Conservation (phyloP, 371 early-diverging fungal species). For the Dinochytrium kinnereticum region DNA sequence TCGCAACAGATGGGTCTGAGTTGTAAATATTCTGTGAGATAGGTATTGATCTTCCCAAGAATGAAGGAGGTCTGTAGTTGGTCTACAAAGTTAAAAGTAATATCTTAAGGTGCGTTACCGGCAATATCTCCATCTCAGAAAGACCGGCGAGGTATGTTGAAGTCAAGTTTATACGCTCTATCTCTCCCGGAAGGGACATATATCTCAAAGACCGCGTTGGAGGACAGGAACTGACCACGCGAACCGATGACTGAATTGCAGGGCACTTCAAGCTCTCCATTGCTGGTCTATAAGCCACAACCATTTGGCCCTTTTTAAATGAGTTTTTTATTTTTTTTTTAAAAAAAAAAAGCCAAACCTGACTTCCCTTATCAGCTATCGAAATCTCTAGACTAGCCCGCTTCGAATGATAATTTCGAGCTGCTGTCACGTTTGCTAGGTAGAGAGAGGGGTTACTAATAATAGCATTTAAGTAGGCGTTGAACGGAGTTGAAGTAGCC, state of each 20-base stretch:
- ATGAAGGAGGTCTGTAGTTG: constrained; percentile 46
- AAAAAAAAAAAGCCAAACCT: neutral
- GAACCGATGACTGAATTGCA: neutral
- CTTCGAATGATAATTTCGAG: neutral
- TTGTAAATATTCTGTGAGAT: constrained; percentile 39
- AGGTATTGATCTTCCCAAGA: constrained; percentile 35
- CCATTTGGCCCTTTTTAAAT: constrained; percentile 7
- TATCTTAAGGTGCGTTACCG: constrained; percentile 14
- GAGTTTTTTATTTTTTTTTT: neutral
- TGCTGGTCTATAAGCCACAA: constrained; percentile 1
- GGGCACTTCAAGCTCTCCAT: constrained; percentile 14
- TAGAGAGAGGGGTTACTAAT: neutral
- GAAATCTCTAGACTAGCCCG: neutral
- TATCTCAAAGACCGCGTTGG: constrained; percentile 16
- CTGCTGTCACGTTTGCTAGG: neutral
- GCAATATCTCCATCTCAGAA: constrained; percentile 20
- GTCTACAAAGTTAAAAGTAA: constrained; percentile 9
- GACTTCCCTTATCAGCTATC: neutral
- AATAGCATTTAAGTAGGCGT: neutral
- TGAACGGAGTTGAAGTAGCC: neutral
- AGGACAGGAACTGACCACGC: constrained; percentile 4
- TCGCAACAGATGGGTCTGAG: constrained; percentile 33
- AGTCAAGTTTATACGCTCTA: no score
- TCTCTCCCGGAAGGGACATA: no score
- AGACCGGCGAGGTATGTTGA: no score